phyloP scores from a whole-genome alignment of 1,284 basidiomycete genomes.

The Spongispora temasekensis region DNA sequence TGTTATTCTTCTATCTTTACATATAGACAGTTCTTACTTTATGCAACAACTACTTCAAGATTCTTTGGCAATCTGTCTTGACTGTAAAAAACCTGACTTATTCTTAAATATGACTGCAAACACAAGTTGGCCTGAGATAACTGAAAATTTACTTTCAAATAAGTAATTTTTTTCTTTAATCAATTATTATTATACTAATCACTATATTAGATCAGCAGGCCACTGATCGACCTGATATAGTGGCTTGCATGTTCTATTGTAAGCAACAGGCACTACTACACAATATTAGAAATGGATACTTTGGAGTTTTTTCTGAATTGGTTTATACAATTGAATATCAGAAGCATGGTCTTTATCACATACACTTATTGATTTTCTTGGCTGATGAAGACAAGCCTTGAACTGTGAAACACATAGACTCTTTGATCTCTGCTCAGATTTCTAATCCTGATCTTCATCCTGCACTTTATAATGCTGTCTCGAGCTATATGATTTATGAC shows the following conservation, averaged over 20 bases:
- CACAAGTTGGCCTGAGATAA: background rate
- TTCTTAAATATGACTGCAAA: background rate
- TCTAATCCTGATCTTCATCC: background rate
- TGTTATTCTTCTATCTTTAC: background rate
- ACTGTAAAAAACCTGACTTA: background rate
- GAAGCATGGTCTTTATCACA: constrained; percentile 8
- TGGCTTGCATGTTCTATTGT: constrained; percentile 45
- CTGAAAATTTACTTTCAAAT: background rate
- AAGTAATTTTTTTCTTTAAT: background rate
- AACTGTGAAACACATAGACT: background rate
- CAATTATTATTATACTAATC: background rate
- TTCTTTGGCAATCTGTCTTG: background rate
- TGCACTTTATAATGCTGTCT: background rate
- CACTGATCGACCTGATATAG: constrained; percentile 47
- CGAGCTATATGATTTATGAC: constrained; percentile 11
- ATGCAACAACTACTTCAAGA: background rate
- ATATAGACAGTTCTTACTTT: background rate
- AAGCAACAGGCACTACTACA: constrained; percentile 43
- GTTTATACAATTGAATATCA: constrained; percentile 17
- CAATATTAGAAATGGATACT: constrained; percentile 10
- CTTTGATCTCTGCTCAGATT: constrained; percentile 8
- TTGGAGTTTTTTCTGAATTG: constrained; percentile 4
- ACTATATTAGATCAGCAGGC: constrained; percentile 33
- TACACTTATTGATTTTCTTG: constrained; percentile 36
- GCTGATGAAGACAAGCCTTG: background rate